A percentile compares a stretch with the other conserved stretches of the same genome.
Evolutionary conservation across 768 basidiomycete genomes (phyloP).

Genomic region (Pisolithus microcarpus): DNA sequence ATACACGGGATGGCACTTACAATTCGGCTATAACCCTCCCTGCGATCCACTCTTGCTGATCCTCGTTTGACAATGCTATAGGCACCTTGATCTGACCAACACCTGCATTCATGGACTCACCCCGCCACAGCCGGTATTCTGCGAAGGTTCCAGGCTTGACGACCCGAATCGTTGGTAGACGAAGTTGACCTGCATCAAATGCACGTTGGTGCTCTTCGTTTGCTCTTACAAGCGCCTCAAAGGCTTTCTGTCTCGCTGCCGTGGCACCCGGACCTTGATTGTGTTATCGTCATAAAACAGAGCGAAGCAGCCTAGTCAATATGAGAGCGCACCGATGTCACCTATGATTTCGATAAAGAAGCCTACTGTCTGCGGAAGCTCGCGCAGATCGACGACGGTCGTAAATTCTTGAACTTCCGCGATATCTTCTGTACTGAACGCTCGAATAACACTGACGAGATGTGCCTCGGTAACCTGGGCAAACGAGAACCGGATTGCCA

Average conservation of each 20-base stretch:
- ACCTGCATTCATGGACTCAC: too few species aligned
- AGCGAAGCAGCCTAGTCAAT: neutral
- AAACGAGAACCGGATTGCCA: slow-evolving; percentile 4
- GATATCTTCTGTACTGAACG: neutral
- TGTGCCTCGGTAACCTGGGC: slow-evolving; percentile 7
- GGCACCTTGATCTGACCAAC: too few species aligned
- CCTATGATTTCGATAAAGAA: slow-evolving; percentile 13
- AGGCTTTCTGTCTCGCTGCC: slow-evolving; percentile 1
- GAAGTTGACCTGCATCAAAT: neutral
- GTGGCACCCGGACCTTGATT: slow-evolving; percentile 5
- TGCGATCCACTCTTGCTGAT: too few species aligned
- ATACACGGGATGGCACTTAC: too few species aligned
- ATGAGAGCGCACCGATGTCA: slow-evolving; percentile 4
- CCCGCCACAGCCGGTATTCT: too few species aligned
- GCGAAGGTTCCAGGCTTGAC: slow-evolving; percentile 8
- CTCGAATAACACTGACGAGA: slow-evolving; percentile 2
- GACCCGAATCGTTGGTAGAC: slow-evolving; percentile 9
- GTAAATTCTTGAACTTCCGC: slow-evolving; percentile 11
- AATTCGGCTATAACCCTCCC: too few species aligned
- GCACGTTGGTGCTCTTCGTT: neutral
- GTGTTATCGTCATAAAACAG: neutral
- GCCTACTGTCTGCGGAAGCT: slow-evolving; percentile 3
- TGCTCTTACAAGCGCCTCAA: slow-evolving; percentile 1
- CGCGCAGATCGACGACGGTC: slow-evolving; percentile 10
- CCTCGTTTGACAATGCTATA: too few species aligned